Percentiles rank a stretch among this genome's conserved stretches.
Evolutionary conservation across 2,329 filamentous ascomycete species (phyloP).

Genomic region (Penicillium sclerotigenum): DNA sequence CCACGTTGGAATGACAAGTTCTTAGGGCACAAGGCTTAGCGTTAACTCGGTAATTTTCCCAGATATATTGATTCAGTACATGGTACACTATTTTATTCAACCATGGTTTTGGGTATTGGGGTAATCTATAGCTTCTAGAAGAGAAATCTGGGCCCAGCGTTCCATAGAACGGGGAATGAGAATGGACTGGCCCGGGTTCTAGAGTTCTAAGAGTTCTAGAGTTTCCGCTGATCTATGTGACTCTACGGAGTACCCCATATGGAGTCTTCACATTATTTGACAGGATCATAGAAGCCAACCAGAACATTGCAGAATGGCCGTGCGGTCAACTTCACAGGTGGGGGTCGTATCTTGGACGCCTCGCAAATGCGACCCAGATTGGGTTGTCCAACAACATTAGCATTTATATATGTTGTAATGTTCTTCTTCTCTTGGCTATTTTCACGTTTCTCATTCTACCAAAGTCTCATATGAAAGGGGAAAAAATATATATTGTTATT

Average conservation of each 20-base stretch:
- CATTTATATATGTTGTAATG: not conserved
- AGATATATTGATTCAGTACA: not conserved
- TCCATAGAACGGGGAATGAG: not conserved
- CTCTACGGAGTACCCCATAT: slow-evolving; percentile 11
- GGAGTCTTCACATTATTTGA: slow-evolving; percentile 2
- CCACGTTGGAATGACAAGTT: slow-evolving; percentile 14
- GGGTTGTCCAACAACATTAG: not conserved
- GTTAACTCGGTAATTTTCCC: slow-evolving; percentile 4
- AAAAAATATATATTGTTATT: too few species aligned
- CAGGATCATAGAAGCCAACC: slow-evolving; percentile 6
- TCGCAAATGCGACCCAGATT: slow-evolving; percentile 6
- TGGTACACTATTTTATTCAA: not conserved
- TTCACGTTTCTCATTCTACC: too few species aligned
- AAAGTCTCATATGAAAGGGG: too few species aligned
- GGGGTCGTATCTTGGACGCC: slow-evolving; percentile 18
- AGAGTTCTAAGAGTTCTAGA: not conserved
- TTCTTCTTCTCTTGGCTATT: not conserved
- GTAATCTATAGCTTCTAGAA: not conserved
- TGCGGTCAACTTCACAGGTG: slow-evolving; percentile 10
- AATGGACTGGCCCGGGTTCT: not conserved
- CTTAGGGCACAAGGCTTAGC: slow-evolving; percentile 8
- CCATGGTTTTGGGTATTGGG: not conserved
- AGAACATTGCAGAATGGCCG: slow-evolving; percentile 2
- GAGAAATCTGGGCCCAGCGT: not conserved
- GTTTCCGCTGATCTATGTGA: slow-evolving; percentile 1